A percentile compares a stretch with the other conserved stretches of the same genome.
Evolutionary conservation across 139 green algal species (phyloP).

Genomic region (Coccomyxa sp.): DNA sequence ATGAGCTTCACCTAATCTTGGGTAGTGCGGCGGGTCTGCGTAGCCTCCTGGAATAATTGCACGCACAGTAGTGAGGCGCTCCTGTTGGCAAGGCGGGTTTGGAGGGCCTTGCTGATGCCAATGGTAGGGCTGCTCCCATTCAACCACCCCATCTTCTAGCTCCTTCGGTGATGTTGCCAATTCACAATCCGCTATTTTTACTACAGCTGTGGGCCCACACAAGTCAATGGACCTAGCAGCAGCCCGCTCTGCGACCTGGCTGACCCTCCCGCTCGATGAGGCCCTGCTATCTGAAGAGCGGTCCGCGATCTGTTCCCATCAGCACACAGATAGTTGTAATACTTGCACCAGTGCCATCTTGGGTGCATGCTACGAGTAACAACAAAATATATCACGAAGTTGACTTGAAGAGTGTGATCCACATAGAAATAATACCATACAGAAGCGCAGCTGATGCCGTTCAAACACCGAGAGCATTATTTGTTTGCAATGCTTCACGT

Average conservation of each 20-base stretch:
- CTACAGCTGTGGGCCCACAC: not conserved
- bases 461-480: too few relatives aligned
- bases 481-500: too few relatives aligned
- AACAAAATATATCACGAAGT: too few relatives aligned
- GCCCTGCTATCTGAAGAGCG: not conserved
- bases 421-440: too few relatives aligned
- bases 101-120: not conserved
- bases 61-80: not conserved
- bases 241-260: not conserved
- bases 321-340: too few relatives aligned
- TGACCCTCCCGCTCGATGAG: not conserved
- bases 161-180: not conserved
- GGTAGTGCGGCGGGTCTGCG: not conserved
- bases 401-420: too few relatives aligned
- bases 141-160: not conserved
- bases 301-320: too few relatives aligned
- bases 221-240: constrained; percentile 11
- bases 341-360: too few relatives aligned
- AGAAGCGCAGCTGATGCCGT: too few relatives aligned
- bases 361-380: too few relatives aligned
- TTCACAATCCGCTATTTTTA: not conserved
- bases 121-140: not conserved
- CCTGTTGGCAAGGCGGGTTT: not conserved
- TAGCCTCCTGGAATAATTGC: not conserved
- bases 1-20: not conserved